Conservation (phyloP, 495 filamentous ascomycete species). For the Opeltia flavorubescens region DNA sequence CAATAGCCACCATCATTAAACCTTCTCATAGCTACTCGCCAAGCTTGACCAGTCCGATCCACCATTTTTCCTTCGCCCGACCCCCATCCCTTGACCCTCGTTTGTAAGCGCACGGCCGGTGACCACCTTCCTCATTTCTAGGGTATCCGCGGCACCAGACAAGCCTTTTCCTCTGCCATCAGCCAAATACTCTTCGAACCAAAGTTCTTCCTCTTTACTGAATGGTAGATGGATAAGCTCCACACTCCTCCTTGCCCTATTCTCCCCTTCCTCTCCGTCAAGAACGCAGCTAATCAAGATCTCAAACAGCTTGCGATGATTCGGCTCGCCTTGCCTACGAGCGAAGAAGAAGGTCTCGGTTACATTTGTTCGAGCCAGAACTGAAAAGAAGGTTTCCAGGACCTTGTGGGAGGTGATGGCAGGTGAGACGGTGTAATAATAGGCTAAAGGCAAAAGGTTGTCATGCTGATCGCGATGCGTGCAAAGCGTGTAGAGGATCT, state of each 20-base stretch:
- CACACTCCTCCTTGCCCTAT: conserved; percentile 39
- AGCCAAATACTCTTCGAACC: conserved; percentile 53
- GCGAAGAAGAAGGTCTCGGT: conserved; percentile 63
- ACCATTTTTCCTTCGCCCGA: conserved; percentile 35
- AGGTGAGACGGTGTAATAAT: conserved; percentile 59
- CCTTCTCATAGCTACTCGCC: conserved; percentile 5
- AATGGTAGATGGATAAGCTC: conserved; percentile 62
- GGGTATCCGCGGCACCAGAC: conserved; percentile 49
- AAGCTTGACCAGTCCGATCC: conserved; percentile 36
- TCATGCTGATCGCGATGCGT: conserved; percentile 43
- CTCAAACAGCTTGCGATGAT: conserved; percentile 48
- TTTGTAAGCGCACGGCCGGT: conserved; percentile 22
- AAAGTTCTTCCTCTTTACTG: conserved; percentile 50
- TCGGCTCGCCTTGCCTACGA: conserved; percentile 43
- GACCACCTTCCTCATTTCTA: conserved; percentile 52
- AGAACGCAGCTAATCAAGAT: conserved; percentile 52
- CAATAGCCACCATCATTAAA: neutral
- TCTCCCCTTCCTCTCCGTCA: conserved; percentile 26
- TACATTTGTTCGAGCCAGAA: conserved; percentile 50
- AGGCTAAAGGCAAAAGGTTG: conserved; percentile 53
- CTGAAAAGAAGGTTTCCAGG: conserved; percentile 48
- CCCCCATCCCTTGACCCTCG: neutral
- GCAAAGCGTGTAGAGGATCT: conserved; percentile 59
- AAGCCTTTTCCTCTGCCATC: conserved; percentile 46
- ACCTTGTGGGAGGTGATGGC: conserved; percentile 43